Conservation (phyloP, 106 monocot genomes). For the Dendrobium nobile region DNA sequence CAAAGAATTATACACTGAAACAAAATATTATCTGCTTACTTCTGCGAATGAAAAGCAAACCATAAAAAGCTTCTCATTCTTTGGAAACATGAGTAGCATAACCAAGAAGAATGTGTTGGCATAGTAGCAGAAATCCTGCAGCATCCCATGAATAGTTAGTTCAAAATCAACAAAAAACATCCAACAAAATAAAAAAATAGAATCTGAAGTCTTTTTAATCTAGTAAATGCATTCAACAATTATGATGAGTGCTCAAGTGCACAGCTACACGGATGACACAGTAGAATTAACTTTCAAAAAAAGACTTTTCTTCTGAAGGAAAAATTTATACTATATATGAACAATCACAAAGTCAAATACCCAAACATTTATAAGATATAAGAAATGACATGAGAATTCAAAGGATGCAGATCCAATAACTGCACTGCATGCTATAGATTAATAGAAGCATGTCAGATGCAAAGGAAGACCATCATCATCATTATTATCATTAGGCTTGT, state of each 20-base stretch:
- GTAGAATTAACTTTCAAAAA: background rate
- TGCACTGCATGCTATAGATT: background rate
- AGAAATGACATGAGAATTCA: background rate
- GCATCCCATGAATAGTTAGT: slow-evolving; percentile 5
- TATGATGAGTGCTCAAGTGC: background rate
- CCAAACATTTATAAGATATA: background rate
- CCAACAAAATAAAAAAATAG: background rate
- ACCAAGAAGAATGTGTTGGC: slow-evolving; percentile 90
- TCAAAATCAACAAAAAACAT: background rate
- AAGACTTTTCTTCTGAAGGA: background rate
- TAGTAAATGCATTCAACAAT: background rate
- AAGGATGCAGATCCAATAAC: background rate
- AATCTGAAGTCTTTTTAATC: background rate
- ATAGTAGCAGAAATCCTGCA: slow-evolving; percentile 99
- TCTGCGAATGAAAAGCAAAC: slow-evolving; percentile 99
- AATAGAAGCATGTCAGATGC: background rate
- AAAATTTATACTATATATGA: background rate
- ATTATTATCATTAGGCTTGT: background rate
- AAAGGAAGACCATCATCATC: background rate
- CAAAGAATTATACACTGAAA: background rate
- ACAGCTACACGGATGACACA: background rate
- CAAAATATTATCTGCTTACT: slow-evolving; percentile 38
- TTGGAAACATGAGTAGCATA: slow-evolving; percentile 86
- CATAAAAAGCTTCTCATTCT: slow-evolving; percentile 97
- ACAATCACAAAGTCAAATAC: background rate